phyloP scores from a whole-genome alignment of 441 rosid genomes.

The Cnidoscolus chayamansa region DNA sequence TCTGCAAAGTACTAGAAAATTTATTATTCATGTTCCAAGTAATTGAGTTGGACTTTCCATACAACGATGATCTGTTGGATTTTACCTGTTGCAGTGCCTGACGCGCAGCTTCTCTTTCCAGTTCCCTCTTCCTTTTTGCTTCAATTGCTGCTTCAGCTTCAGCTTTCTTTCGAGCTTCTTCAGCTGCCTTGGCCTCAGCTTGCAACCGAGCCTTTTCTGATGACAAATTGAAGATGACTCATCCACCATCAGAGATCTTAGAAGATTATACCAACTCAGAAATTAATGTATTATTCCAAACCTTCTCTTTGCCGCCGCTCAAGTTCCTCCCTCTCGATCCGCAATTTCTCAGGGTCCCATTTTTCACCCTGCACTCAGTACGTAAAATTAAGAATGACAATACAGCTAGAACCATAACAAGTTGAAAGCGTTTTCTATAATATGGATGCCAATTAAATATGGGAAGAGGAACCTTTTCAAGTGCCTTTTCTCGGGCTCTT shows the following conservation, averaged over 20 bases:
- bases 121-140: constrained; percentile 70
- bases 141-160: constrained; percentile 78
- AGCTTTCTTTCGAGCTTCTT: constrained; percentile 69
- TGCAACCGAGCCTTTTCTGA: constrained; percentile 74
- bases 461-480: constrained; percentile 57
- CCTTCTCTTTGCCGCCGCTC: constrained; percentile 80
- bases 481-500: constrained; percentile 83
- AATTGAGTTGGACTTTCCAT: neutral
- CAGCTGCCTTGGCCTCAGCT: constrained; percentile 87
- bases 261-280: neutral
- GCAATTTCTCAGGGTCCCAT: constrained; percentile 72
- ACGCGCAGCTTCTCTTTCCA: constrained; percentile 89
- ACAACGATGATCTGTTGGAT: neutral
- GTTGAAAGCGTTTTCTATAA: neutral
- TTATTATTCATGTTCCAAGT: neutral
- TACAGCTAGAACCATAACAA: neutral
- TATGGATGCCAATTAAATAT: neutral
- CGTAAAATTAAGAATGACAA: constrained; percentile 3
- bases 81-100: constrained; percentile 72
- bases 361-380: constrained; percentile 56
- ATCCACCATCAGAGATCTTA: neutral
- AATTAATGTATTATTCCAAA: constrained; percentile 22
- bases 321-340: constrained; percentile 70
- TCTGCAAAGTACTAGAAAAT: constrained; percentile 40
- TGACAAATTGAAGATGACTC: constrained; percentile 11